Evolutionary conservation across 345 rosid genomes (phyloP), one percentile per base, ranked within the genome.

Genomic region (Arabidopsis thaliana): DNA sequence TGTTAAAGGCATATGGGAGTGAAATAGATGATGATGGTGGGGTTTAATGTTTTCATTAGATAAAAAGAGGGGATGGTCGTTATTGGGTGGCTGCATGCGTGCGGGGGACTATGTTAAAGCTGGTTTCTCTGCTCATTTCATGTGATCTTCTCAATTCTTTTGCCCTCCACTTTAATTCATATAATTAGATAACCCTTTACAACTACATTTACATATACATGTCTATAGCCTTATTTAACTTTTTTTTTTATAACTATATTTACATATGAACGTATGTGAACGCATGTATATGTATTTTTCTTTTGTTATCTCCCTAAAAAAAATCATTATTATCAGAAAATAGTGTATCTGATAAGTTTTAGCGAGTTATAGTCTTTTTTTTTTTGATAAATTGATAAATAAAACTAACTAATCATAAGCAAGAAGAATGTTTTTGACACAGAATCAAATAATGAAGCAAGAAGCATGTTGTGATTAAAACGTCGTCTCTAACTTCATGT

Each of bases 101-200:
- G 80, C 76, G 72, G 71, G 69, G 37, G 79, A 76, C 76, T 56
- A 77, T 13, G 80, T 63, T 62, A 63, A 74, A 65, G 74, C 57
- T 76, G 74, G 74, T 16, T 68, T 60, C 49, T 33, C 48, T 69
- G 80, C 59, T n/a, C 65, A 33, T 46, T 62, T 77, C 71, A 55
- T 77, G 67, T 71, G 61, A 64, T 65, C 67, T 71, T 71, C 61
- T 64, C 67, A 56, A 64, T 63, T 63, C 76, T 64, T 70, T 71
- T 71, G 72, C 67, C 37, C 32, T 46, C 75, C 59, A 62, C 75
- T 76, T 44, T 62, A 65, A 63, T 59, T 62, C 70, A 63, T 59
- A n/a, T 34, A 50, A 36, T 28, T 28, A 28, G 16, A 8, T 7
- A 1, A 1, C 53, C 28, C 70, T 53, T 63, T 62, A 72, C 76